Conservation (phyloP, 768 basidiomycete genomes). For the Asterophora lycoperdoides region DNA sequence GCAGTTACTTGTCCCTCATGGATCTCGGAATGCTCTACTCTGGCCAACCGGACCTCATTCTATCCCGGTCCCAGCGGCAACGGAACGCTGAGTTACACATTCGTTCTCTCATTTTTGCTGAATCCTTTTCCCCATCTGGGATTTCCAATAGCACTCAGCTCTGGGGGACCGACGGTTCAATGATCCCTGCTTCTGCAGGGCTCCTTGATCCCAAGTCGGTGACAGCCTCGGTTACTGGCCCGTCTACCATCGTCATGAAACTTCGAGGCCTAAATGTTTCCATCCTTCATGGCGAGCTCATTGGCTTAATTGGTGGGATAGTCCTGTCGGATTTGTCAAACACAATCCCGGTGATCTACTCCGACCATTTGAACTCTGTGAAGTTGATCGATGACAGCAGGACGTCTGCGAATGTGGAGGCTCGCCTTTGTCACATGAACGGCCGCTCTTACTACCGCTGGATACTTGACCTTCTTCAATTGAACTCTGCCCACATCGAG, state of each 20-base stretch:
- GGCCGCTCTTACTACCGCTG: constrained; percentile 22
- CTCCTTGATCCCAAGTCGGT: constrained; percentile 18
- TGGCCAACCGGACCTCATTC: background rate
- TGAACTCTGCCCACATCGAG: background rate
- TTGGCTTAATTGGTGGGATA: constrained; percentile 17
- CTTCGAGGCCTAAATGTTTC: constrained; percentile 15
- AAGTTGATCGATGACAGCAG: constrained; percentile 17
- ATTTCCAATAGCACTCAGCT: too few relatives aligned
- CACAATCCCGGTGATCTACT: constrained; percentile 7
- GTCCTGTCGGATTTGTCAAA: constrained; percentile 3
- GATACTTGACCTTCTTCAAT: constrained; percentile 12
- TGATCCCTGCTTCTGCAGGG: constrained; percentile 18
- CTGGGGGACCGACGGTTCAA: constrained; percentile 25
- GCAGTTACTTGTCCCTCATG: too few relatives aligned
- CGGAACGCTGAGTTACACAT: too few relatives aligned
- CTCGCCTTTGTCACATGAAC: constrained; percentile 17
- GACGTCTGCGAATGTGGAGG: background rate
- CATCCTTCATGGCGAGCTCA: constrained; percentile 19
- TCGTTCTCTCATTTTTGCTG: too few relatives aligned
- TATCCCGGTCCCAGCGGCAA: too few relatives aligned
- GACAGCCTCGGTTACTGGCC: constrained; percentile 11
- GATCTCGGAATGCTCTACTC: too few relatives aligned
- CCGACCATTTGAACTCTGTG: constrained; percentile 23
- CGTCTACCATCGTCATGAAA: too few relatives aligned
- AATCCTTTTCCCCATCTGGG: background rate